Evolutionary conservation across 495 filamentous ascomycete genomes (phyloP).

Genomic region (Penicillium mononematosum): DNA sequence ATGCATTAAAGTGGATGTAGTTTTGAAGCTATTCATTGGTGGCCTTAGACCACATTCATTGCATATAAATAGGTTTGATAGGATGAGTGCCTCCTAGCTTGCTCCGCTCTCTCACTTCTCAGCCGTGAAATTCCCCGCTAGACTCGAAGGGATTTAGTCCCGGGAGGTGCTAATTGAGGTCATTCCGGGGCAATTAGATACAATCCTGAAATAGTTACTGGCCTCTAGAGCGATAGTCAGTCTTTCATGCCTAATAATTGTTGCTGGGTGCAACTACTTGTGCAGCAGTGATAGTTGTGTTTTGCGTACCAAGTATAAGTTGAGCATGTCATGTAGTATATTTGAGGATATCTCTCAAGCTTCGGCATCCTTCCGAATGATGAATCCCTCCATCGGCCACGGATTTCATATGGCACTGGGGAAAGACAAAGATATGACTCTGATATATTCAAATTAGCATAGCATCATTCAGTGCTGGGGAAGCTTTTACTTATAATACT

Average conservation of each 20-base stretch:
- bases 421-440: neutral
- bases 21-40: neutral
- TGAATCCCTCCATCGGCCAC: neutral
- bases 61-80: constrained; percentile 2
- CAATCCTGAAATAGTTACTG: neutral
- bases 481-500: neutral
- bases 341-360: neutral
- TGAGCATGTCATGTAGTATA: neutral
- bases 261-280: neutral
- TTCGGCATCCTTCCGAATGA: neutral
- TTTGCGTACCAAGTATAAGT: neutral
- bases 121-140: constrained; percentile 1
- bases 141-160: neutral
- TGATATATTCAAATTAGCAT: neutral
- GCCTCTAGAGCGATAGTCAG: too few species aligned
- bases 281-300: neutral
- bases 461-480: neutral
- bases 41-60: neutral
- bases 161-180: neutral
- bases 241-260: neutral
- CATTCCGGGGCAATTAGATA: neutral
- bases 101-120: neutral
- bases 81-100: neutral
- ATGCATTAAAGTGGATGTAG: neutral
- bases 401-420: neutral